These are phyloP conservation scores for Esteya vermicola DNA, from an alignment of 2,329 filamentous ascomycete genomes.

Conservation along the genomic window DNA sequence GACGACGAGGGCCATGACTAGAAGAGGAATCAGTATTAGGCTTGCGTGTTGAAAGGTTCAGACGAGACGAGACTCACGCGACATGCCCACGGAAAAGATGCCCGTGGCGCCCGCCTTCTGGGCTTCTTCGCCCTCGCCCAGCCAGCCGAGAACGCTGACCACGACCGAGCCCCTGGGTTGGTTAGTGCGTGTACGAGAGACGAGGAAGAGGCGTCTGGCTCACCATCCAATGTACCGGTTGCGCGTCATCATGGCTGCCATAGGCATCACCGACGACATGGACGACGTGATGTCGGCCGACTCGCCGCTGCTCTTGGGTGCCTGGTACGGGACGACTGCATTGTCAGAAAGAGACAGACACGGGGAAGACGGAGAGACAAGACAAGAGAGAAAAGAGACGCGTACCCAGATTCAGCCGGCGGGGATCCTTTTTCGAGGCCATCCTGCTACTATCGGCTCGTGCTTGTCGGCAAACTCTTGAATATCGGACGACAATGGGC, in stretches of 20 bases:
- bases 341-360: conserved; percentile 7
- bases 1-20: conserved; percentile 22
- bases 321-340: conserved; percentile 77
- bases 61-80: no score
- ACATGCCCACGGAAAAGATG: conserved; percentile 23
- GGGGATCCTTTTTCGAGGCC: conserved; percentile 9
- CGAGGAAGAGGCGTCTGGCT: conserved; percentile 10
- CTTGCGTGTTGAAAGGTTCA: no score
- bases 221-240: conserved; percentile 67
- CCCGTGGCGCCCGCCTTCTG: conserved; percentile 53
- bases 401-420: conserved; percentile 11
- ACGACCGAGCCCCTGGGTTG: conserved; percentile 53
- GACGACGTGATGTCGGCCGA: conserved; percentile 58
- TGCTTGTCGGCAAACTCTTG: no score
- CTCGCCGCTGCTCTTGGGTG: conserved; percentile 51
- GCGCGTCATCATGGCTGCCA: conserved; percentile 89
- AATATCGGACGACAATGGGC: no score
- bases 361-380: neutral
- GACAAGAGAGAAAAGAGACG: neutral
- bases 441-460: no score
- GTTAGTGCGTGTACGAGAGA: neutral
- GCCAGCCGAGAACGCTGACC: conserved; percentile 62
- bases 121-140: conserved; percentile 57
- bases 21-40: conserved; percentile 1
- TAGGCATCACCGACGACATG: conserved; percentile 66